Evolutionary conservation across 495 filamentous ascomycete genomes (phyloP).

Genomic region (Podospora anserina): DNA sequence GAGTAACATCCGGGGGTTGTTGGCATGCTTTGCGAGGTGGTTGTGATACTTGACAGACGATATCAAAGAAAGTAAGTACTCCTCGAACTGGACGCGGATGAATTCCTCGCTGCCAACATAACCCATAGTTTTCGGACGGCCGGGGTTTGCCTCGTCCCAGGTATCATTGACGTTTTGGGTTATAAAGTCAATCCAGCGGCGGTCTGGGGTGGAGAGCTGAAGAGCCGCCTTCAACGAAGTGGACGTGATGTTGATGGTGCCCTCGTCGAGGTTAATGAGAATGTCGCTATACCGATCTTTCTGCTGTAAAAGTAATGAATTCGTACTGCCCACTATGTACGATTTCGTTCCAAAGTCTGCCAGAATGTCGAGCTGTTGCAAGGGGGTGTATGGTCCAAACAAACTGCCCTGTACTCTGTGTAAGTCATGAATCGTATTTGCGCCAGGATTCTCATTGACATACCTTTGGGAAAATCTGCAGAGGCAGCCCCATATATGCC

Average conservation of each 20-base stretch:
- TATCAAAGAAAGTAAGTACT: conserved; percentile 87
- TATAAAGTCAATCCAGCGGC: conserved; percentile 94
- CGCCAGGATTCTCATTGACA: not conserved
- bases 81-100: conserved; percentile 95
- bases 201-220: conserved; percentile 78
- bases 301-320: conserved; percentile 88
- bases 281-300: conserved; percentile 98
- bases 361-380: conserved; percentile 92
- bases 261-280: conserved; percentile 92
- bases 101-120: conserved; percentile 98
- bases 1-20: conserved; percentile 57
- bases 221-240: conserved; percentile 72
- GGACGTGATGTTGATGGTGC: conserved; percentile 78
- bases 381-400: conserved; percentile 93
- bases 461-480: conserved; percentile 95
- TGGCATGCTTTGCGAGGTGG: conserved; percentile 61
- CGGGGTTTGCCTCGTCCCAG: conserved; percentile 90
- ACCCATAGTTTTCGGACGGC: conserved; percentile 85
- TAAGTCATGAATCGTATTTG: not conserved
- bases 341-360: conserved; percentile 95
- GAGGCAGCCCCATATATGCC: conserved; percentile 87
- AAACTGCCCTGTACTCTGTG: conserved; percentile 65
- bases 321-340: conserved; percentile 95
- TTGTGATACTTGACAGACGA: conserved; percentile 86
- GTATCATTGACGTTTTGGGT: conserved; percentile 91